Base-by-base conservation (phyloP, 169 alveolate genomes). In the Cryptosporidium ryanae region DNA sequence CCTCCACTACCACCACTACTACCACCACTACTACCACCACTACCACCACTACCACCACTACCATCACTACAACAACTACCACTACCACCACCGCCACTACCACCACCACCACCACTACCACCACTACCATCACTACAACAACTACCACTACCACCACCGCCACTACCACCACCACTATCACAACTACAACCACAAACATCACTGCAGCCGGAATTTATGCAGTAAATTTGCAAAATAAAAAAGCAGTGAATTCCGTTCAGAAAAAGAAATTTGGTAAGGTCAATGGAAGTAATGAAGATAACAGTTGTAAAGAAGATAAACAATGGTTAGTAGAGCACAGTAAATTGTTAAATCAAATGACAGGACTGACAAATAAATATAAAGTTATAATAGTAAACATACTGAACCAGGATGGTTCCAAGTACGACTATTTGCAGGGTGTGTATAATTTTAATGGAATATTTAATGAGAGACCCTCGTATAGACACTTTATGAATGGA, bases 401-500 rank as follows among this genome's bases (percentile, higher is more conserved):
- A 7, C 50, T 61, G 49, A 43, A 50, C 29, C 83, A 68, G 27
- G 83, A 52, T 27, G 29, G 52, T 29, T 32, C 21, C 17, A 38
- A 76, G n/a, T 44, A 57, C 43, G 43, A 76, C 10, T 55, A 21
- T 13, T 25, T 76, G 21, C 87, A 76, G 29, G 87, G 87, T 34
- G 18, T 76, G 5, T 76, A 76, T 50, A 55, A 50, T 21, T 76
- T 59, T 38, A 76, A 76, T 10, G 87, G 87, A 29, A 29, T 76
- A 34, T 76, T 59, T 27, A 76, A 76, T 61, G 71, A 63, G 6
- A 31, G 87, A 4, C 87, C 87, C 27, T 76, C 71, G 27, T 76
- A 76, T 25, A 76, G 71, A 38, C 87, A 76, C 29, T 76, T 76
- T 57, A 63, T 59, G 32, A 55, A 55, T 21, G 71, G 71, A 46